A percentile compares a stretch with the other conserved stretches of the same genome.
Evolutionary conservation across 306 rosid genomes (phyloP).

Genomic region (Prunus mume): DNA sequence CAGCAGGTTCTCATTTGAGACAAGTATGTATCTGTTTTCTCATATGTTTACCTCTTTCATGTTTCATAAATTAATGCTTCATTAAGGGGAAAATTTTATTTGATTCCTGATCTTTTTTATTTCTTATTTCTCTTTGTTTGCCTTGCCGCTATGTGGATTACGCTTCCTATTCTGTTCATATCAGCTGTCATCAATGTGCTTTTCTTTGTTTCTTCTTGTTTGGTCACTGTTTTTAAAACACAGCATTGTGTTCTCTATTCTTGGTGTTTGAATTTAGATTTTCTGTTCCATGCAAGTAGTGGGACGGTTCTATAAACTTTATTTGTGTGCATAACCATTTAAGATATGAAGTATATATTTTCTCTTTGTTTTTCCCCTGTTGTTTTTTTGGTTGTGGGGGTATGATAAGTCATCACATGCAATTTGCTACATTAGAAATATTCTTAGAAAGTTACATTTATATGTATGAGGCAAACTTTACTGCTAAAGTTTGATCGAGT

Average conservation of each 20-base stretch:
- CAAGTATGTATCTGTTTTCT: constrained; percentile 55
- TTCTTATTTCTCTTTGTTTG: neutral
- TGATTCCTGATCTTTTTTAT: neutral
- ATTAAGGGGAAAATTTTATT: neutral
- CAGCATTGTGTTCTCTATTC: neutral
- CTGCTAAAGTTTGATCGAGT: neutral
- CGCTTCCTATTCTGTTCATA: neutral
- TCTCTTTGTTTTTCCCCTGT: neutral
- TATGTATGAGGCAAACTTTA: neutral
- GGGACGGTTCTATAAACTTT: neutral
- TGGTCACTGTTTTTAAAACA: neutral
- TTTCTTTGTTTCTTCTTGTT: neutral
- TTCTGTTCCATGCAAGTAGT: neutral
- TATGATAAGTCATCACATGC: neutral
- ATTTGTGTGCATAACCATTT: neutral
- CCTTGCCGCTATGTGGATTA: neutral
- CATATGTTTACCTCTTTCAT: neutral
- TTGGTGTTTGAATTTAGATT: neutral
- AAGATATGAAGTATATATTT: neutral
- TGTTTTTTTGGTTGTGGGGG: neutral
- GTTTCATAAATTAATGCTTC: neutral
- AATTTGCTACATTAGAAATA: neutral
- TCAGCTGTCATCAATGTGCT: neutral
- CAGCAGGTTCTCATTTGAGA: constrained; percentile 75
- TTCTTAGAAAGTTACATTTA: neutral